A percentile compares a stretch with the other conserved stretches of the same genome.
Conservation (phyloP, 495 filamentous ascomycete genomes). For the Aspergillus indologenus region DNA sequence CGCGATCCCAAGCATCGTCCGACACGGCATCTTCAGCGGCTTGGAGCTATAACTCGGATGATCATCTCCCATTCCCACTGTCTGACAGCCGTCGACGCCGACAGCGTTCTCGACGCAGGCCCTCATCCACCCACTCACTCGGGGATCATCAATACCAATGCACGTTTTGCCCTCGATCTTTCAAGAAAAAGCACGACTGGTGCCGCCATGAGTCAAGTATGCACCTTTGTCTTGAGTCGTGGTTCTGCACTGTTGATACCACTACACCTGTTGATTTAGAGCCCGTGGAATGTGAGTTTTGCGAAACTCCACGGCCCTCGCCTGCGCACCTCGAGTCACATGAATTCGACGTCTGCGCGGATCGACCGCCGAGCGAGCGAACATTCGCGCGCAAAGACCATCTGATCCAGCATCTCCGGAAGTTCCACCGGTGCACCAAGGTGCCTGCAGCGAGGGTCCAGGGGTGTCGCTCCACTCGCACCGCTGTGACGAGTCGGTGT, state of each 20-base stretch:
- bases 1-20: constrained; percentile 33
- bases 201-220: constrained; percentile 78
- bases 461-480: constrained; percentile 60
- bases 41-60: constrained; percentile 49
- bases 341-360: constrained; percentile 66
- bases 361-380: constrained; percentile 59
- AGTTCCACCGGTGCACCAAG: constrained; percentile 67
- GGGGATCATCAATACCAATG: constrained; percentile 61
- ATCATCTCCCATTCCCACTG: constrained; percentile 9
- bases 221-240: constrained; percentile 72
- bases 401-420: constrained; percentile 73
- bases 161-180: constrained; percentile 79
- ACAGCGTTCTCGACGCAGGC: constrained; percentile 20
- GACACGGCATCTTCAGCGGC: constrained; percentile 32
- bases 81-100: constrained; percentile 9
- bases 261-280: constrained; percentile 13
- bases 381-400: constrained; percentile 86
- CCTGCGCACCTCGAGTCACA: constrained; percentile 65
- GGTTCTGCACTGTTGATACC: constrained; percentile 55
- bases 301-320: constrained; percentile 55
- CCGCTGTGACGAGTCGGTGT: constrained; percentile 62
- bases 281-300: constrained; percentile 58
- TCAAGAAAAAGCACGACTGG: constrained; percentile 85
- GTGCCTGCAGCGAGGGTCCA: constrained; percentile 61
- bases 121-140: constrained; percentile 44